Conservation (phyloP, 2,329 filamentous ascomycete species). For the Beauveria sp. region DNA sequence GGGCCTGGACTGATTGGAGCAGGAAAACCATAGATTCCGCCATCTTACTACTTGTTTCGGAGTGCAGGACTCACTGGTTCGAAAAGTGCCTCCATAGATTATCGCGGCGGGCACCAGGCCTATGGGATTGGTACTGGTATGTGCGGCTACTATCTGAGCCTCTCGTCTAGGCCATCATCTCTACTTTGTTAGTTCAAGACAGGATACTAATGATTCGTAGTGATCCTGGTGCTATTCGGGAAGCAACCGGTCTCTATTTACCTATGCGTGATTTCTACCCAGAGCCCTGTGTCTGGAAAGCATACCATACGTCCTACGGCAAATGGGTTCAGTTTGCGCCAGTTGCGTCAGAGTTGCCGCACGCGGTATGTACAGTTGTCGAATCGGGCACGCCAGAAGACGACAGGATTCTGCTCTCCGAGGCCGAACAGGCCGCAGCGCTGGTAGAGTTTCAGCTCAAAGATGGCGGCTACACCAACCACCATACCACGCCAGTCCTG, state of each 20-base stretch:
- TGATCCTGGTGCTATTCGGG: no score
- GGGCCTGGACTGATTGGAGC: neutral
- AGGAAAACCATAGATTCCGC: neutral
- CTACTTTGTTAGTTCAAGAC: no score
- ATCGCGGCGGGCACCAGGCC: no score
- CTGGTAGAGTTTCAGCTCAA: neutral
- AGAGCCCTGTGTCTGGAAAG: rapidly evolving
- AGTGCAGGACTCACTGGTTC: no score
- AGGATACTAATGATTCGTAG: no score
- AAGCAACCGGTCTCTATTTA: no score
- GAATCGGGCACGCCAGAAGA: neutral
- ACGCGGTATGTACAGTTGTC: neutral
- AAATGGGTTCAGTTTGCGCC: neutral
- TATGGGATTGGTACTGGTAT: no score
- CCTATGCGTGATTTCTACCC: neutral
- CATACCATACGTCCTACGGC: neutral
- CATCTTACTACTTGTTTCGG: neutral
- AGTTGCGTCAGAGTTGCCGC: neutral
- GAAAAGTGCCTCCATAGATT: rapidly evolving
- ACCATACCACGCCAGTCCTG: neutral
- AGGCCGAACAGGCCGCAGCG: neutral
- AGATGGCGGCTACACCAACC: neutral
- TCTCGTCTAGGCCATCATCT: no score
- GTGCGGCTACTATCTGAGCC: no score
- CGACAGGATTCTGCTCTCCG: neutral